Evolutionary conservation across 2,329 filamentous ascomycete species (phyloP).

Genomic region (Sarocladium strictum): DNA sequence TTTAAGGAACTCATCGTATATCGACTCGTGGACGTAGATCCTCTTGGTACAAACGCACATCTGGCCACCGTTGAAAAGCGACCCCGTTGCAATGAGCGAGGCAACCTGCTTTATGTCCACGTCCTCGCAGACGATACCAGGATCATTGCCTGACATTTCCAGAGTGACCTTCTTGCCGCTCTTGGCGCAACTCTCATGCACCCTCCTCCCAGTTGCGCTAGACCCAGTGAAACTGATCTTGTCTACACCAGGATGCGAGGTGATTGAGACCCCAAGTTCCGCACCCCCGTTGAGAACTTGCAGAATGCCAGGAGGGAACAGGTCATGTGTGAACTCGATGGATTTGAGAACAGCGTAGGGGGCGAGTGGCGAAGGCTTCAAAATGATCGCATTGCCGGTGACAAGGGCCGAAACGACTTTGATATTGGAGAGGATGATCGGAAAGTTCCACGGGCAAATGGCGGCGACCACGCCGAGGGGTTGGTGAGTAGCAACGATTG

Average conservation of each 20-base stretch:
- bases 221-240: slow-evolving; percentile 70
- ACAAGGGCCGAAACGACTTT: slow-evolving; percentile 53
- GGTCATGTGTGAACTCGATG: slow-evolving; percentile 47
- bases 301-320: slow-evolving; percentile 57
- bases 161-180: neutral
- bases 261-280: slow-evolving; percentile 36
- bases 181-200: neutral
- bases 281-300: slow-evolving; percentile 57
- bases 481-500: slow-evolving; percentile 42
- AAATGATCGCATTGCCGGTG: slow-evolving; percentile 48
- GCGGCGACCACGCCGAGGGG: slow-evolving; percentile 65
- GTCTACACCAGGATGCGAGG: slow-evolving; percentile 52
- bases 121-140: slow-evolving; percentile 3
- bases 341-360: slow-evolving; percentile 54
- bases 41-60: slow-evolving; percentile 41
- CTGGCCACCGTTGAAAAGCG: slow-evolving; percentile 47
- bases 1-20: slow-evolving; percentile 48
- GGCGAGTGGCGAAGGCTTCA: slow-evolving; percentile 53
- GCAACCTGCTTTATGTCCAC: slow-evolving; percentile 1
- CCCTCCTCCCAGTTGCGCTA: slow-evolving; percentile 31
- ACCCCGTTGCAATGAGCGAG: neutral
- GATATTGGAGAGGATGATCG: slow-evolving; percentile 41
- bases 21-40: slow-evolving; percentile 50
- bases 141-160: slow-evolving; percentile 5
- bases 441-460: slow-evolving; percentile 65